These are phyloP conservation scores for Taiwanofungus camphoratus DNA, from an alignment of 1,284 basidiomycete species.

Conservation along the genomic window DNA sequence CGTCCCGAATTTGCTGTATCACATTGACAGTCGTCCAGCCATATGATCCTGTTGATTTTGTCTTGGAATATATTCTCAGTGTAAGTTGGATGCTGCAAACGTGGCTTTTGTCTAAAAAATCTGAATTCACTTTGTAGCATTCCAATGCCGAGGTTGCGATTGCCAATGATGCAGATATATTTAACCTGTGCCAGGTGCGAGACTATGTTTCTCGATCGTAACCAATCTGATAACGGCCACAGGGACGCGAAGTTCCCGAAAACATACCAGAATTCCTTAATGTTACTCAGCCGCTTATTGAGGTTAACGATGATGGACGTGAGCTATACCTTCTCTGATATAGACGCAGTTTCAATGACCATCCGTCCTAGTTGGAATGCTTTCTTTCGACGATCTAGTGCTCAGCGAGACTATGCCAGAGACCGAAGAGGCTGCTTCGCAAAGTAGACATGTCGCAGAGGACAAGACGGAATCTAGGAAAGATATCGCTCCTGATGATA, in stretches of 20 bases:
- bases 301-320: slow-evolving; percentile 18
- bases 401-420: too few relatives aligned
- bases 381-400: too few relatives aligned
- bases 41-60: slow-evolving; percentile 15
- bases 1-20: background rate
- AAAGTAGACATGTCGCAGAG: too few relatives aligned
- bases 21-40: slow-evolving; percentile 2
- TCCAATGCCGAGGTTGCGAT: slow-evolving; percentile 16
- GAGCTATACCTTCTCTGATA: background rate
- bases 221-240: too few relatives aligned
- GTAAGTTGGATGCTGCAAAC: too few relatives aligned
- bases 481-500: too few relatives aligned
- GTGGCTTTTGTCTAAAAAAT: too few relatives aligned
- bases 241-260: slow-evolving; percentile 13
- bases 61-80: slow-evolving; percentile 19
- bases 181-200: slow-evolving; percentile 9
- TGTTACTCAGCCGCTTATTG: slow-evolving; percentile 10
- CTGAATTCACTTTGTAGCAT: too few relatives aligned
- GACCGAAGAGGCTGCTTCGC: too few relatives aligned
- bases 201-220: background rate
- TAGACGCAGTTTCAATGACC: too few relatives aligned
- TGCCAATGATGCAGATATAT: slow-evolving; percentile 14
- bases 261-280: slow-evolving; percentile 14
- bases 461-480: too few relatives aligned
- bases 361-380: too few relatives aligned